Percentiles rank a stretch among this genome's conserved stretches.
These are phyloP conservation scores for Periconia digitata DNA, from an alignment of 2,329 filamentous ascomycete species.

Conservation along the genomic window DNA sequence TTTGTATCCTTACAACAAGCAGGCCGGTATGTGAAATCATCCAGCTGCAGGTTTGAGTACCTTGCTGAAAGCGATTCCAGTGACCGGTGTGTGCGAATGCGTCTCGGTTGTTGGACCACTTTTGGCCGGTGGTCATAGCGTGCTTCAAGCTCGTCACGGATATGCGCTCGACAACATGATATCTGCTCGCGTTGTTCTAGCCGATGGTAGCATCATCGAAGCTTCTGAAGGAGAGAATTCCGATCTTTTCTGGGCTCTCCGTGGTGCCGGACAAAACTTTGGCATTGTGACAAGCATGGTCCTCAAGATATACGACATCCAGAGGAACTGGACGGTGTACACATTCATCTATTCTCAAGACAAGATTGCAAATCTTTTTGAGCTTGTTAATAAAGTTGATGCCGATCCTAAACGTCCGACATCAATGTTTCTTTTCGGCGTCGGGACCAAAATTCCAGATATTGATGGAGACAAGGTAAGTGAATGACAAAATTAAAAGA, in stretches of 20 bases:
- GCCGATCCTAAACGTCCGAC: slow-evolving; percentile 2
- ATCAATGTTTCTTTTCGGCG: slow-evolving; percentile 15
- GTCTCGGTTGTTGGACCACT: slow-evolving; percentile 59
- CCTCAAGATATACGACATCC: slow-evolving; percentile 8
- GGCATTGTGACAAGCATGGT: slow-evolving; percentile 32
- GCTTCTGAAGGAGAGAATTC: not conserved
- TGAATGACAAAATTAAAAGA: not conserved
- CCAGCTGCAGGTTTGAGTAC: not conserved
- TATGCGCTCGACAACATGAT: slow-evolving; percentile 16
- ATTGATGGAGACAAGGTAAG: slow-evolving; percentile 19
- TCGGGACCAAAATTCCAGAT: slow-evolving; percentile 10
- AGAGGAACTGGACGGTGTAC: slow-evolving; percentile 11
- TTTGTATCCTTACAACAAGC: slow-evolving; percentile 30
- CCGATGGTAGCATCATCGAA: slow-evolving; percentile 10
- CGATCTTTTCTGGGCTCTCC: slow-evolving; percentile 45
- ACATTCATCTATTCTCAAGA: slow-evolving; percentile 6
- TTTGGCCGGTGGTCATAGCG: slow-evolving; percentile 60
- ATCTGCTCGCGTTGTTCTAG: slow-evolving; percentile 26
- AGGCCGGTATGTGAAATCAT: slow-evolving; percentile 26
- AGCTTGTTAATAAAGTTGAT: slow-evolving; percentile 13
- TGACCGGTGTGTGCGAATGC: slow-evolving; percentile 21
- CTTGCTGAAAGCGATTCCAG: slow-evolving; percentile 8
- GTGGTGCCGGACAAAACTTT: slow-evolving; percentile 44
- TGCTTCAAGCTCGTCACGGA: slow-evolving; percentile 21
- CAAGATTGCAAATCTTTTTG: slow-evolving; percentile 7